A percentile compares a stretch with the other conserved stretches of the same genome.
These are phyloP conservation scores for Suillus placidus DNA, from an alignment of 768 basidiomycete genomes.

Conservation along the genomic window DNA sequence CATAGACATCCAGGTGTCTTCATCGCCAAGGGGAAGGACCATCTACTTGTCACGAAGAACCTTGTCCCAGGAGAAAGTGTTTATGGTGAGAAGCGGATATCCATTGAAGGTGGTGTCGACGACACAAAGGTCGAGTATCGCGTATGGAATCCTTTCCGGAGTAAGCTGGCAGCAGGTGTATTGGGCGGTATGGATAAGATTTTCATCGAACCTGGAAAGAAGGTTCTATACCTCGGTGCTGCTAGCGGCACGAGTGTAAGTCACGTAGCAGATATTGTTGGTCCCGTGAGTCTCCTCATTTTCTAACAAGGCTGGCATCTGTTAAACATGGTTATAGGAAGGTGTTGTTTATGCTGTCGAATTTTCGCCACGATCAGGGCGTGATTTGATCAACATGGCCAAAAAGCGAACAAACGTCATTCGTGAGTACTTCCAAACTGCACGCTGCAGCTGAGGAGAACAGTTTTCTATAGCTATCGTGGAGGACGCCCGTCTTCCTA, in stretches of 20 bases:
- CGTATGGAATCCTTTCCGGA: slow-evolving; percentile 99
- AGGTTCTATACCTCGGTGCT: slow-evolving; percentile 97
- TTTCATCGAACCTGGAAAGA: slow-evolving; percentile 89
- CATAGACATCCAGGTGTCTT: slow-evolving; percentile 95
- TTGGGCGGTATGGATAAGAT: slow-evolving; percentile 94
- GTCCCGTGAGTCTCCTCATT: slow-evolving; percentile 65
- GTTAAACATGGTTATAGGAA: slow-evolving; percentile 53
- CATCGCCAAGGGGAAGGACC: slow-evolving; percentile 97
- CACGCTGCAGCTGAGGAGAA: slow-evolving; percentile 7
- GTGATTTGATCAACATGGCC: slow-evolving; percentile 98
- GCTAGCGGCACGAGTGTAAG: slow-evolving; percentile 98
- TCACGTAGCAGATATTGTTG: slow-evolving; percentile 98
- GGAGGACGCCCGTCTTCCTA: slow-evolving; percentile 95
- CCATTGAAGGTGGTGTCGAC: slow-evolving; percentile 73
- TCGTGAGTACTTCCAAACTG: slow-evolving; percentile 55
- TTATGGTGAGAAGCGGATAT: slow-evolving; percentile 97
- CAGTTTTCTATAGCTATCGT: slow-evolving; percentile 69
- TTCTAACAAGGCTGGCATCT: slow-evolving; percentile 14
- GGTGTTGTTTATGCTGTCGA: slow-evolving; percentile 98
- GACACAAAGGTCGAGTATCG: slow-evolving; percentile 94
- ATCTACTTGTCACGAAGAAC: slow-evolving; percentile 96
- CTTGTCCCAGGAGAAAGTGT: slow-evolving; percentile 97
- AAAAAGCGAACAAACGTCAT: slow-evolving; percentile 99
- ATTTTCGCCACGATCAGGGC: slow-evolving; percentile 94
- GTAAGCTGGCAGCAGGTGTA: slow-evolving; percentile 95